Conservation (phyloP, 306 rosid genomes). For the Pueraria montana region DNA sequence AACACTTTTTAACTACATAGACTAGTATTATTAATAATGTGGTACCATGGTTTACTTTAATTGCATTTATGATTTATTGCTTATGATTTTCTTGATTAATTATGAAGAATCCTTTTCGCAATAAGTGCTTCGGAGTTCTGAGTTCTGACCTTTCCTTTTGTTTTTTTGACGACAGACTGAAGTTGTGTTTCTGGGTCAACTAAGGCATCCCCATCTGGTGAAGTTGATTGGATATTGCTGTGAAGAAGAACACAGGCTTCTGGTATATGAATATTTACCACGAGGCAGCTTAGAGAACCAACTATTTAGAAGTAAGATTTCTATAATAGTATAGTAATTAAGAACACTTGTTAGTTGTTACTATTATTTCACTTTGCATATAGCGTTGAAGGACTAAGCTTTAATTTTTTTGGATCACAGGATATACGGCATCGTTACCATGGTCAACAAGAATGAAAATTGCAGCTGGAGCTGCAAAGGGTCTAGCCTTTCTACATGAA, state of each 20-base stretch:
- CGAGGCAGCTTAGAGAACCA: slow-evolving; percentile 98
- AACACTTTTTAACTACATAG: not conserved
- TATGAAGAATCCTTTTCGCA: not conserved
- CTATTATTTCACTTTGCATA: slow-evolving; percentile 12
- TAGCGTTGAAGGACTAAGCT: slow-evolving; percentile 16
- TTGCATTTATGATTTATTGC: slow-evolving; percentile 1
- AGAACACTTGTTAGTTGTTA: not conserved
- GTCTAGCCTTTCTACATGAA: slow-evolving; percentile 86
- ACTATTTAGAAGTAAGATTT: slow-evolving; percentile 80
- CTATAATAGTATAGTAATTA: not conserved
- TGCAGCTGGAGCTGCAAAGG: slow-evolving; percentile 95
- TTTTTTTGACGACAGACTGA: slow-evolving; percentile 68
- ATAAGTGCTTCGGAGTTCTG: slow-evolving; percentile 17
- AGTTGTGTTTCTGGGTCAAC: slow-evolving; percentile 90
- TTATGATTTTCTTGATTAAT: not conserved
- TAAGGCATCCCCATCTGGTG: slow-evolving; percentile 87
- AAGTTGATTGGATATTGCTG: slow-evolving; percentile 93
- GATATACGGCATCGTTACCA: slow-evolving; percentile 76
- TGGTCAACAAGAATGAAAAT: slow-evolving; percentile 99
- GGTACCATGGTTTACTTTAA: slow-evolving; percentile 10
- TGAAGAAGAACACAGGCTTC: slow-evolving; percentile 89
- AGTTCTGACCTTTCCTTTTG: slow-evolving; percentile 7
- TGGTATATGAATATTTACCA: slow-evolving; percentile 90
- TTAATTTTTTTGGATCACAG: slow-evolving; percentile 48
- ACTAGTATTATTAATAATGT: not conserved